Base-by-base conservation (phyloP, 805 yeast species). In the Metschnikowia lachancei region DNA sequence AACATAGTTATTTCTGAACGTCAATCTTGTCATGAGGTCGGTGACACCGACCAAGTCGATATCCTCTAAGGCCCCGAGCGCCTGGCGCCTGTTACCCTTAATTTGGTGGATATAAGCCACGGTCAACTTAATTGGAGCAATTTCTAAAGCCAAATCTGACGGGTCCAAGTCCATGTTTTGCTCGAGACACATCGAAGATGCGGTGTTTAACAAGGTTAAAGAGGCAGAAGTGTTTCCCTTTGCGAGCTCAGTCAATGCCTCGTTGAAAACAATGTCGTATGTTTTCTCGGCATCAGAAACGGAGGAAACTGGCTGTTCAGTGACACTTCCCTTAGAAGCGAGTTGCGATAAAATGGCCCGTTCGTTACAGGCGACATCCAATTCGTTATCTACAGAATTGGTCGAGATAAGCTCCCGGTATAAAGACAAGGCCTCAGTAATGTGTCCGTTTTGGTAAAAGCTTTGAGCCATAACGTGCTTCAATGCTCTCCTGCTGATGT, bases 311-410 rank as follows among this genome's bases (percentile, higher is more conserved):
- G 54, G 48, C 17, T 46, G 36, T 34, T 31, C 24, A 7, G 8
- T 14, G 22, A 17, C 18, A 13, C 18, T 20, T 2, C 32, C 31
- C 7, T 28, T 35, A 36, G 55, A 49, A 33, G 62, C 63, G 18
- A 64, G 60, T 58, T 80, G 86, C 10, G 87, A 79, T 19, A 78
- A 64, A n/a, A 81, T 74, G 2, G 91, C 89, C 49, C 83, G 73
- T 62, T 84, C 86, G 59, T 85, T 85, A 36, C 82, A 83, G 24
- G 70, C 57, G 45, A 83, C 59, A 61, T 84, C 91, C 31, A 70
- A 56, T 18, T 55, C 56, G 53, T 76, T 83, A 44, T 75, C 78
- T 36, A 65, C 67, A 39, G 65, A 56, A 24, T 69, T 63, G 8
- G 61, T 42, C 3, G 61, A 41, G 33, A 72, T 58, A 47, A 78